Evolutionary conservation across 176 grass and related monocot species (phyloP).

Genomic region (Secale cereale): DNA sequence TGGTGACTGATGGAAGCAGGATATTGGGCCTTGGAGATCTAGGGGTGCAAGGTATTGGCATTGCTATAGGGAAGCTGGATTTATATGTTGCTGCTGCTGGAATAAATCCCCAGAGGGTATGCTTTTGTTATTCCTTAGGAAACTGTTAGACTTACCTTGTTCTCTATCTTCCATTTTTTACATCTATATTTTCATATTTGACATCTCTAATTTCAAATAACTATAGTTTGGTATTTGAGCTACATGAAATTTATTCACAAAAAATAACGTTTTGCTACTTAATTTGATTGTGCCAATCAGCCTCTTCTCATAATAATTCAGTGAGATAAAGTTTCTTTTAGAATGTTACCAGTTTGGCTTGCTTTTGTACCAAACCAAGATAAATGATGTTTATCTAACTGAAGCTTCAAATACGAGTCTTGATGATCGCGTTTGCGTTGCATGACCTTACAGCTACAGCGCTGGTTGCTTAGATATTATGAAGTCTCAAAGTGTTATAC

Average conservation of each 20-base stretch:
- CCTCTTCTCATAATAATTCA: neutral
- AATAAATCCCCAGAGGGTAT: conserved; percentile 99
- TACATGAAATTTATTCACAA: neutral
- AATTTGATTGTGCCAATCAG: neutral
- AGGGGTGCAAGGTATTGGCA: conserved; percentile 97
- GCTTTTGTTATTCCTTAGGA: conserved; percentile 8
- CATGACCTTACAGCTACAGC: neutral
- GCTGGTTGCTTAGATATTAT: neutral
- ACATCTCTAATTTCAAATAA: neutral
- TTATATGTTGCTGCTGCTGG: conserved; percentile 96
- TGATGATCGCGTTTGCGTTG: neutral
- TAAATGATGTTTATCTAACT: neutral
- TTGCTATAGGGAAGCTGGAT: conserved; percentile 92
- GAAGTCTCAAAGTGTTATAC: neutral
- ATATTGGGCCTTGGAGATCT: conserved; percentile 99
- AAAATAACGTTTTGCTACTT: neutral
- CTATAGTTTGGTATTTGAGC: neutral
- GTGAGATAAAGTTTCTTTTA: neutral
- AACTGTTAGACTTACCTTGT: neutral
- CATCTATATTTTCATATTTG: neutral
- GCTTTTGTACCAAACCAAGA: neutral
- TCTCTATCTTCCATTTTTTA: neutral
- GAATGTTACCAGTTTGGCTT: neutral
- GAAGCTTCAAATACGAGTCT: neutral
- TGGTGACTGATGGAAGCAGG: conserved; percentile 98